Evolutionary conservation across 345 rosid genomes (phyloP).

Genomic region (Euphorbia pulcherrima): DNA sequence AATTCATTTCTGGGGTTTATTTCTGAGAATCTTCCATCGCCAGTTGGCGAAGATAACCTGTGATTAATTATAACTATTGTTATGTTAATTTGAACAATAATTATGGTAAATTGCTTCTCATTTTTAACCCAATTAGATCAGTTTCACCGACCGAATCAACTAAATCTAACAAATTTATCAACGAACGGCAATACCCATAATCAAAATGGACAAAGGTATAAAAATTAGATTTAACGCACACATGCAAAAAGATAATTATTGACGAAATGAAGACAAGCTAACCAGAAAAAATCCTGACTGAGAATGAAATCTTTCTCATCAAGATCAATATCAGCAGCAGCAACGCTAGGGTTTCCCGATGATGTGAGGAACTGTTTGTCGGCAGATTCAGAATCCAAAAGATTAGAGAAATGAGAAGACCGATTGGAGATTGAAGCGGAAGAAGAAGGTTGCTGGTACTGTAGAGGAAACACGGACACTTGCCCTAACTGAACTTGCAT

Average conservation of each 20-base stretch:
- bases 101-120: not conserved
- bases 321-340: slow-evolving; percentile 34
- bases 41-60: not conserved
- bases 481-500: slow-evolving; percentile 44
- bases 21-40: too few species aligned
- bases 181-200: too few species aligned
- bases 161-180: not conserved
- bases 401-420: slow-evolving; percentile 37
- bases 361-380: slow-evolving; percentile 21
- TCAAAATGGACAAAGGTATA: not conserved
- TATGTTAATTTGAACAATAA: not conserved
- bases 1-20: not conserved
- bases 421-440: not conserved
- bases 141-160: not conserved
- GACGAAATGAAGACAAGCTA: slow-evolving; percentile 4
- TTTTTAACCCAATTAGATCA: not conserved
- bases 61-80: too few species aligned
- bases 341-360: slow-evolving; percentile 9
- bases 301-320: slow-evolving; percentile 72
- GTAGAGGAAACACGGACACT: slow-evolving; percentile 22
- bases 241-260: not conserved
- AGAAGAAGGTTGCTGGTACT: slow-evolving; percentile 27
- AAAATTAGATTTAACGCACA: not conserved
- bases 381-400: slow-evolving; percentile 42
- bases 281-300: slow-evolving; percentile 98